phyloP scores from a whole-genome alignment of 768 basidiomycete genomes.

The Pseudohyphozyma bogoriensis region DNA sequence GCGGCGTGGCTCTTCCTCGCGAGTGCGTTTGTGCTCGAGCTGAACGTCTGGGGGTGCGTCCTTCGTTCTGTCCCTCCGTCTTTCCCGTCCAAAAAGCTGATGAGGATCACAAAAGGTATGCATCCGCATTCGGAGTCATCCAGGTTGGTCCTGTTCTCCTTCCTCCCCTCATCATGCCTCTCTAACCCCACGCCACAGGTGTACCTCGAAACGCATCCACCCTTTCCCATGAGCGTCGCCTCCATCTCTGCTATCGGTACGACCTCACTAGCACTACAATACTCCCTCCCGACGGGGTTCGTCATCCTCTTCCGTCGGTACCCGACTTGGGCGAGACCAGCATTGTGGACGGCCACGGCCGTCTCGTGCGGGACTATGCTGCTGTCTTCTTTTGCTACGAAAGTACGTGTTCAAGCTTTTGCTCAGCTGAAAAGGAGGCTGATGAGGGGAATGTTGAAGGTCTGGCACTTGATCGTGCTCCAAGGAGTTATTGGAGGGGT shows the following conservation, averaged over 20 bases:
- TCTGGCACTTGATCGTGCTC: conserved; percentile 23
- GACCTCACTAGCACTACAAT: not conserved
- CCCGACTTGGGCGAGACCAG: conserved; percentile 16
- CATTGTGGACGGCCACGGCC: not conserved
- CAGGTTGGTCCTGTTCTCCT: not conserved
- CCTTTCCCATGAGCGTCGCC: not conserved
- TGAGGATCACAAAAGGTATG: too few relatives aligned
- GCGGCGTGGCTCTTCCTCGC: not conserved
- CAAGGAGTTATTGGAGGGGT: conserved; percentile 15
- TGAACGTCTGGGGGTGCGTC: not conserved
- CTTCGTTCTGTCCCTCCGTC: not conserved
- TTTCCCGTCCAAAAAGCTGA: too few relatives aligned
- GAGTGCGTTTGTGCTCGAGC: not conserved
- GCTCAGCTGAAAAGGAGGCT: not conserved
- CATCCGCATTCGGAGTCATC: not conserved
- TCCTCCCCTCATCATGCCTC: not conserved
- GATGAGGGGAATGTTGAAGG: not conserved
- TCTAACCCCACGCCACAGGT: not conserved
- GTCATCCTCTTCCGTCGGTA: conserved; percentile 16
- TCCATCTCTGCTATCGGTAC: not conserved
- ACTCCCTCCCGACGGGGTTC: not conserved
- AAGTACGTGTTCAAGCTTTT: not conserved
- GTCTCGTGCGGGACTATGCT: conserved; percentile 17
- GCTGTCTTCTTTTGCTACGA: conserved; percentile 10
- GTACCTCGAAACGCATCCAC: not conserved